phyloP scores from a whole-genome alignment of 1,139 yeast species.

The Suhomyces kunorum region DNA sequence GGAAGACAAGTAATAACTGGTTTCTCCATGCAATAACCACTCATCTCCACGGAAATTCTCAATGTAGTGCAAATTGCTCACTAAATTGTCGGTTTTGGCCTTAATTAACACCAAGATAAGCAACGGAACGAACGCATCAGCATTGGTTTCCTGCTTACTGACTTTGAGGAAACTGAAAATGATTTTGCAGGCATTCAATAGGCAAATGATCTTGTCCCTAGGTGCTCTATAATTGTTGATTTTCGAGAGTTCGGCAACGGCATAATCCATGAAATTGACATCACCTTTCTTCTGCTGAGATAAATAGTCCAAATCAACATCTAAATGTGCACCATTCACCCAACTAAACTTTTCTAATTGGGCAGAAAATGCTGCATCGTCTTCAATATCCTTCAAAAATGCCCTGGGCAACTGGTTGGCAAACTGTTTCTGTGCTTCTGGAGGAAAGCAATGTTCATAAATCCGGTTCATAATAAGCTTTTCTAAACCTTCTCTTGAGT shows the following conservation, averaged over 20 bases:
- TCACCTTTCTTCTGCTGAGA: constrained; percentile 25
- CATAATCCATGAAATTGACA: constrained; percentile 63
- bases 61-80: constrained; percentile 80
- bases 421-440: constrained; percentile 52
- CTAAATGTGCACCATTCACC: constrained; percentile 79
- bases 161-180: constrained; percentile 83
- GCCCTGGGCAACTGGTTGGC: constrained; percentile 35
- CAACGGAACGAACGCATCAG: constrained; percentile 89
- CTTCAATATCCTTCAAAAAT: constrained; percentile 54
- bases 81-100: constrained; percentile 60
- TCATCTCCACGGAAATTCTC: constrained; percentile 78
- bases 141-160: constrained; percentile 71
- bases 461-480: constrained; percentile 88
- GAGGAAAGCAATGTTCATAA: constrained; percentile 78
- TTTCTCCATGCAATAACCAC: constrained; percentile 75
- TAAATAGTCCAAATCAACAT: constrained; percentile 53
- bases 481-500: constrained; percentile 89
- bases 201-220: constrained; percentile 88
- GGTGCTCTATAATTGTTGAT: constrained; percentile 88
- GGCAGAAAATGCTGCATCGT: constrained; percentile 56
- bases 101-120: constrained; percentile 76
- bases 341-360: constrained; percentile 71
- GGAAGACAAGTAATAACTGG: constrained; percentile 85
- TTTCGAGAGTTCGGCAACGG: constrained; percentile 70
- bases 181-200: constrained; percentile 88